Percentiles rank a stretch among this genome's conserved stretches.
phyloP scores from a whole-genome alignment of 2,329 filamentous ascomycete genomes.

The Chaetomiaceae sp. region DNA sequence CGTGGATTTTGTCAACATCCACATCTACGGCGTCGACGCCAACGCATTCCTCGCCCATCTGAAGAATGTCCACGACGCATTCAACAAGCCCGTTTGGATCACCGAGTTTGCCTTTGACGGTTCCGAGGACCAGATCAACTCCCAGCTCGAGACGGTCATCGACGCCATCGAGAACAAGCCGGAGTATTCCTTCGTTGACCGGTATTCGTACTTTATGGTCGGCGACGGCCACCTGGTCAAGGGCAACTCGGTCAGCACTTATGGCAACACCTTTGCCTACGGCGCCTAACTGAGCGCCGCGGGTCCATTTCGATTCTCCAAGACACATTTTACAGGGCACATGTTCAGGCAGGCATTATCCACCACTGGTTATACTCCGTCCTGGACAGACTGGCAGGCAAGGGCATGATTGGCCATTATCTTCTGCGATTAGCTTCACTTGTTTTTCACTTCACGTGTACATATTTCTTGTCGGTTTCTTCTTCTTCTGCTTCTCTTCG shows the following conservation, averaged over 20 bases:
- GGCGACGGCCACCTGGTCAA: conserved; percentile 39
- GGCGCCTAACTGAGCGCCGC: conserved; percentile 22
- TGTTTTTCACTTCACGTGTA: conserved; percentile 13
- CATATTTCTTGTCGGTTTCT: conserved; percentile 13
- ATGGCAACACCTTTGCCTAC: conserved; percentile 48
- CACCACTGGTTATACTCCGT: neutral
- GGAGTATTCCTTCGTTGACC: conserved; percentile 45
- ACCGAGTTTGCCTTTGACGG: conserved; percentile 59
- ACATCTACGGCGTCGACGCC: conserved; percentile 56
- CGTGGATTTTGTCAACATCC: conserved; percentile 56
- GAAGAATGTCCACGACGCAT: conserved; percentile 40
- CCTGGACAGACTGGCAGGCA: neutral
- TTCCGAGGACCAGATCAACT: conserved; percentile 37
- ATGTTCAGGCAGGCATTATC: neutral
- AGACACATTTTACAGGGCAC: neutral
- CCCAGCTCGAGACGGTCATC: conserved; percentile 48
- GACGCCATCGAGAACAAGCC: conserved; percentile 43
- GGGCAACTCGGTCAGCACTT: conserved; percentile 37
- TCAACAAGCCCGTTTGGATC: conserved; percentile 53
- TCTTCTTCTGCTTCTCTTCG: conserved; percentile 6
- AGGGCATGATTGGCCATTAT: neutral
- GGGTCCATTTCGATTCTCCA: neutral
- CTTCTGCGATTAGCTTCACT: conserved; percentile 3
- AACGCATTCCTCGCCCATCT: conserved; percentile 52
- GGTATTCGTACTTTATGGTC: conserved; percentile 56